Conservation (phyloP, 441 rosid species). For the Capsella rubella region DNA sequence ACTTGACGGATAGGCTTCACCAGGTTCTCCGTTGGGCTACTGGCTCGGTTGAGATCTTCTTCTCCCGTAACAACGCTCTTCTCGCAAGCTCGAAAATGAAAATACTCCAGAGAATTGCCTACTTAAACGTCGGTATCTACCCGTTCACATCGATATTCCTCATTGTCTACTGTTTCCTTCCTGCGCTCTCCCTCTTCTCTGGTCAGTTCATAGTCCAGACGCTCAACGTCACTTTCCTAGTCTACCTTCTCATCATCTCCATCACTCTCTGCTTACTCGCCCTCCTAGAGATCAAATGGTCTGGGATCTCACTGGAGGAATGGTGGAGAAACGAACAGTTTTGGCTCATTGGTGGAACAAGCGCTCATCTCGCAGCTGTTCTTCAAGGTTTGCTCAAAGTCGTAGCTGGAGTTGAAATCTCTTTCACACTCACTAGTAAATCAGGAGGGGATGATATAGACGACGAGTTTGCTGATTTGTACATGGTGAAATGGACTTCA, state of each 20-base stretch:
- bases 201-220: constrained; percentile 88
- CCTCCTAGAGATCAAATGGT: constrained; percentile 89
- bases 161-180: constrained; percentile 92
- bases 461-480: constrained; percentile 87
- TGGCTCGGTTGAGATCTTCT: constrained; percentile 91
- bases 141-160: constrained; percentile 89
- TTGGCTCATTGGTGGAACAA: constrained; percentile 92
- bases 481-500: constrained; percentile 75
- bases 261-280: constrained; percentile 76
- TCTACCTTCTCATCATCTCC: constrained; percentile 72
- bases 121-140: constrained; percentile 85
- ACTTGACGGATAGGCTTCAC: constrained; percentile 91
- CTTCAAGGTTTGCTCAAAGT: constrained; percentile 87
- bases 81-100: constrained; percentile 88
- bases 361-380: constrained; percentile 92
- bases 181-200: constrained; percentile 86
- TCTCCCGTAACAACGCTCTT: constrained; percentile 88
- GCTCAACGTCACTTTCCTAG: constrained; percentile 76
- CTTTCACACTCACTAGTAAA: constrained; percentile 84
- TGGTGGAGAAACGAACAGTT: constrained; percentile 98
- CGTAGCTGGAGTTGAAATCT: constrained; percentile 81
- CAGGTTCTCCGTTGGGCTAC: constrained; percentile 95
- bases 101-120: constrained; percentile 80
- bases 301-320: constrained; percentile 83
- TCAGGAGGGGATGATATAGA: constrained; percentile 84